Conservation (phyloP, 2,329 filamentous ascomycete species). For the Penicillium sp. region DNA sequence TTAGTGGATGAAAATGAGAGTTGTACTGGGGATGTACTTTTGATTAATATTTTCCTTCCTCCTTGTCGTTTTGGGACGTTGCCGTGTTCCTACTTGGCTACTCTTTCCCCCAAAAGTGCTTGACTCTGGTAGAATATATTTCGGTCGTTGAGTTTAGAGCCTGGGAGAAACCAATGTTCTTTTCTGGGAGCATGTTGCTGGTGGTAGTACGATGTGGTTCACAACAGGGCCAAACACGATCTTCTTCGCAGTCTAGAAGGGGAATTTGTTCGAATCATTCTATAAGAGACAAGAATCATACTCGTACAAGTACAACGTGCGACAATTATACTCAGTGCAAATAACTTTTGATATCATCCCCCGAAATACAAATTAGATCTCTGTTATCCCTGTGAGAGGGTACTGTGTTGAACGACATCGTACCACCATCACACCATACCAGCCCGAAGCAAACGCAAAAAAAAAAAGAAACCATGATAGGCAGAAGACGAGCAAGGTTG, state of each 20-base stretch:
- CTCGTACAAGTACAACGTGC: not conserved
- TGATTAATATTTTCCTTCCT: slow-evolving; percentile 16
- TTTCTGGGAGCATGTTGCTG: not conserved
- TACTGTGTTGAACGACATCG: slow-evolving; percentile 5
- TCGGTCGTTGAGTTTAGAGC: not conserved
- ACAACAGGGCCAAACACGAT: not conserved
- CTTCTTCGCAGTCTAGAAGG: not conserved
- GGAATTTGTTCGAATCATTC: not conserved
- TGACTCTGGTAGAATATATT: not conserved
- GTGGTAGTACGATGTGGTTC: not conserved
- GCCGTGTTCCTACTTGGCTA: not conserved
- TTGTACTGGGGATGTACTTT: slow-evolving; percentile 29
- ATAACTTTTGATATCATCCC: not conserved
- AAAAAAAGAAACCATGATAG: not conserved
- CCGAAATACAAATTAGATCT: not conserved
- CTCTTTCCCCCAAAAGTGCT: not conserved
- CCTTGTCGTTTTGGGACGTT: not conserved
- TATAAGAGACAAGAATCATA: not conserved
- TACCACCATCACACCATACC: not conserved
- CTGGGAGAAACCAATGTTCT: too few species aligned
- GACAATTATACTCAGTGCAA: not conserved
- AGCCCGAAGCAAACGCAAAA: not conserved
- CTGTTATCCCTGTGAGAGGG: not conserved
- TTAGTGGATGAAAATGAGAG: slow-evolving; percentile 38
- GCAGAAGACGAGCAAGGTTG: not conserved